phyloP scores from a whole-genome alignment of 192 early-diverging fungal species.

The Mortierella alpina region DNA sequence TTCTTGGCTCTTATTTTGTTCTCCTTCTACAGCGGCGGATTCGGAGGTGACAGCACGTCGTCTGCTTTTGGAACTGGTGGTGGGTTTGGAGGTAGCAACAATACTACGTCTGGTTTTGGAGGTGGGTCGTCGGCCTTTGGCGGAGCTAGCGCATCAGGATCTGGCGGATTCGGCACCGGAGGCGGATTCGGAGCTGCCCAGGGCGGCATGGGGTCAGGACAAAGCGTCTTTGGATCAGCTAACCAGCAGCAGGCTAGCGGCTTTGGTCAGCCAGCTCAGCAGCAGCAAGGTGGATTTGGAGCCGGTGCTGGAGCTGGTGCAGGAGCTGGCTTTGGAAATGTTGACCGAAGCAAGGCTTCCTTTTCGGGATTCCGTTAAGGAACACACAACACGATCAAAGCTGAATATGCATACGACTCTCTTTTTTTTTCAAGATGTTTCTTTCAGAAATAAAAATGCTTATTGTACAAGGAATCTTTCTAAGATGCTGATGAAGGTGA shows the following conservation, averaged over 20 bases:
- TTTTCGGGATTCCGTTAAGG: conserved; percentile 18
- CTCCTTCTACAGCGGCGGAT: background rate
- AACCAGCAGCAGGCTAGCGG: background rate
- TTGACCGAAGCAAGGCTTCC: conserved; percentile 9
- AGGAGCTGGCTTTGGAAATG: conserved; percentile 5
- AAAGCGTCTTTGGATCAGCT: no score
- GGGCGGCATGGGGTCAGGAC: background rate
- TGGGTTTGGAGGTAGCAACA: conserved; percentile 8
- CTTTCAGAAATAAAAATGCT: background rate
- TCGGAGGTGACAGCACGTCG: background rate
- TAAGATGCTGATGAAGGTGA: no score
- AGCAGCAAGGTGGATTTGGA: conserved; percentile 4
- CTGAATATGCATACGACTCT: no score
- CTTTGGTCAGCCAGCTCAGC: background rate
- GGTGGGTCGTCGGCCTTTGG: conserved; percentile 2
- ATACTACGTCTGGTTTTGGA: conserved; percentile 1
- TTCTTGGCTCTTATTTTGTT: background rate
- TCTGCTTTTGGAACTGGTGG: no score
- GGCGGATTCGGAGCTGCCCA: conserved; percentile 12
- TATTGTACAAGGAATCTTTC: no score
- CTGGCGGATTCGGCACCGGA: background rate
- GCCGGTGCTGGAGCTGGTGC: background rate
- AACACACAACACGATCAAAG: background rate
- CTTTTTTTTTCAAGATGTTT: background rate
- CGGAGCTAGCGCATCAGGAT: background rate